Percentiles rank a stretch among this genome's conserved stretches.
These are phyloP conservation scores for Sphaceloma murrayae DNA, from an alignment of 2,329 filamentous ascomycete species.

Conservation along the genomic window DNA sequence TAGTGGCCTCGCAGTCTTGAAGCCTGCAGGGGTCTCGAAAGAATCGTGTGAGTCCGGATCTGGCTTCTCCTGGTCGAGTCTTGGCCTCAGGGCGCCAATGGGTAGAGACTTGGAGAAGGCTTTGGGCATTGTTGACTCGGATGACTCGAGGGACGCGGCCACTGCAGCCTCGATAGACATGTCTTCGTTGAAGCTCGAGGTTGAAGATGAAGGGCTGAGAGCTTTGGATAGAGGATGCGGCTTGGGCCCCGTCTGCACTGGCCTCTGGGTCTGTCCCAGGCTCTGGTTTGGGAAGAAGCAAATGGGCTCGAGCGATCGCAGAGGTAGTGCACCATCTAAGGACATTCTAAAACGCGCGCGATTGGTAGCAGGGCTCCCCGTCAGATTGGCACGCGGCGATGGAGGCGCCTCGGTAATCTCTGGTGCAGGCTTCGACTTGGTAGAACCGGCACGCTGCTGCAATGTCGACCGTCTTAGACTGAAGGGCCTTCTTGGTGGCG, in stretches of 20 bases:
- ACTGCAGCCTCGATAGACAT: conserved; percentile 46
- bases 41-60: conserved; percentile 35
- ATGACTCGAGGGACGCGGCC: conserved; percentile 15
- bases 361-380: conserved; percentile 23
- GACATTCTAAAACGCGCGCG: conserved; percentile 56
- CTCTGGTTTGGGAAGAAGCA: conserved; percentile 26
- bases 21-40: conserved; percentile 66
- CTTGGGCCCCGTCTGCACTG: conserved; percentile 33
- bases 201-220: conserved; percentile 77
- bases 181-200: conserved; percentile 66
- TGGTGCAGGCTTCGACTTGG: conserved; percentile 29
- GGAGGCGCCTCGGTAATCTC: conserved; percentile 27
- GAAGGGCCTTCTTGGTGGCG: conserved; percentile 28
- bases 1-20: conserved; percentile 66
- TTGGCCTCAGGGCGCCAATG: conserved; percentile 50
- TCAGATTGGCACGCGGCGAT: conserved; percentile 8
- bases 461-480: conserved; percentile 71
- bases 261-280: conserved; percentile 26
- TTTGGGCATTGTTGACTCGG: conserved; percentile 42
- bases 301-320: conserved; percentile 53
- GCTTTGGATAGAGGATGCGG: conserved; percentile 80
- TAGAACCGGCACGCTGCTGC: conserved; percentile 62
- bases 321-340: conserved; percentile 65
- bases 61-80: conserved; percentile 30
- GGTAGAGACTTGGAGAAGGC: conserved; percentile 68